Conservation (phyloP, 345 rosid genomes). For the Citrus reticulata region DNA sequence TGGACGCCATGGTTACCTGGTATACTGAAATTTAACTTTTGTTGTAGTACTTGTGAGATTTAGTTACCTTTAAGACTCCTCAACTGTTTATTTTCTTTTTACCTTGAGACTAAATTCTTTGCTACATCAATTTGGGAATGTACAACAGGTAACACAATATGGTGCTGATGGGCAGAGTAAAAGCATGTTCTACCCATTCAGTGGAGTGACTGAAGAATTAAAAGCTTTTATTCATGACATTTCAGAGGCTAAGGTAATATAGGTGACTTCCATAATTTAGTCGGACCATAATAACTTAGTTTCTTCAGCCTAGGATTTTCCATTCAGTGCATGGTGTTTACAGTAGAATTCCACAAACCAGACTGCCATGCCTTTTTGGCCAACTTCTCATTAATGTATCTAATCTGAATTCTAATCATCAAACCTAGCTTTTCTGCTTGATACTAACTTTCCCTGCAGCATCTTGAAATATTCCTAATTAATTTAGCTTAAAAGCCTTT, state of each 20-base stretch:
- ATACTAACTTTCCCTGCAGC: not conserved
- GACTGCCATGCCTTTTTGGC: not conserved
- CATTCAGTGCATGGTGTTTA: not conserved
- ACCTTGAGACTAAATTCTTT: not conserved
- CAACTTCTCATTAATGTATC: not conserved
- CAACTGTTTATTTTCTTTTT: not conserved
- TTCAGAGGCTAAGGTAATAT: slow-evolving; percentile 57
- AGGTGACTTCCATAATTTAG: not conserved
- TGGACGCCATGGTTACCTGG: slow-evolving; percentile 87
- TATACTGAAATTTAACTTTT: slow-evolving; percentile 21
- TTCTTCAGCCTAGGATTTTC: not conserved
- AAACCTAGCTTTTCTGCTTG: not conserved
- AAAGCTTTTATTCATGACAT: slow-evolving; percentile 72
- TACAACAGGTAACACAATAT: slow-evolving; percentile 51
- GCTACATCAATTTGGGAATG: not conserved
- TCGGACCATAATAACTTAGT: not conserved
- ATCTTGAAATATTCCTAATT: not conserved
- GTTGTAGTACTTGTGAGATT: slow-evolving; percentile 3
- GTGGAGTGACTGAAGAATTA: slow-evolving; percentile 87
- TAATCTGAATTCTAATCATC: not conserved
- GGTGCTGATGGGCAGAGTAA: slow-evolving; percentile 53
- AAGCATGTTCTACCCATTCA: slow-evolving; percentile 70
- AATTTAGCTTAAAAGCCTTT: not conserved
- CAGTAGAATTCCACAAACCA: not conserved
- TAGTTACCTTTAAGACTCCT: not conserved